phyloP scores from a whole-genome alignment of 2,329 filamentous ascomycete species.

The Pestalotiopsis sp. region DNA sequence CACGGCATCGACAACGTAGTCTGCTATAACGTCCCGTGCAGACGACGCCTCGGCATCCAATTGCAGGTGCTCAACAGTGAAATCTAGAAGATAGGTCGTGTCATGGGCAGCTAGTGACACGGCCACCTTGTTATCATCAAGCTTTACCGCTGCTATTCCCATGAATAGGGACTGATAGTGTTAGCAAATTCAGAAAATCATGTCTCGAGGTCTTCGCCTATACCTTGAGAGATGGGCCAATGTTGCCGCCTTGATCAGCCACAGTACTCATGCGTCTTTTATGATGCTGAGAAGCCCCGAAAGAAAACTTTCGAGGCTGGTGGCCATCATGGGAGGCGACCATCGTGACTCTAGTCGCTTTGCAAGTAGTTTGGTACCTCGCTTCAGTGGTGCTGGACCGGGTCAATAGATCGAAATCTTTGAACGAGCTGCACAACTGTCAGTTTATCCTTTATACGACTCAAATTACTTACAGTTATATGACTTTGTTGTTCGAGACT shows the following conservation, averaged over 20 bases:
- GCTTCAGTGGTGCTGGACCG: background rate
- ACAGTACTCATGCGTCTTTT: conserved; percentile 49
- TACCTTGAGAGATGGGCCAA: conserved; percentile 50
- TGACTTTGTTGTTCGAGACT: no score
- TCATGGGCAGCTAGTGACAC: conserved; percentile 74
- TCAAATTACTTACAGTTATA: no score
- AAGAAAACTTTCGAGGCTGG: conserved; percentile 43
- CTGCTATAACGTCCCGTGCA: conserved; percentile 52
- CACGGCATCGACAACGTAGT: conserved; percentile 61
- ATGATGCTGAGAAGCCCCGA: conserved; percentile 46
- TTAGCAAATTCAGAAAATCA: background rate
- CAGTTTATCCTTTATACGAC: no score
- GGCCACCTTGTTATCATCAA: conserved; percentile 53
- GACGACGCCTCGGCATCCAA: conserved; percentile 40
- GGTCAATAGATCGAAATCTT: no score
- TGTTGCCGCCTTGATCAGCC: conserved; percentile 43
- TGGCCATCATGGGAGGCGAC: conserved; percentile 7
- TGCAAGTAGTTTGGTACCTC: background rate
- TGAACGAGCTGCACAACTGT: no score
- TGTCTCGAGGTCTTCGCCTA: background rate
- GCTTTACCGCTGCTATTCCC: conserved; percentile 61
- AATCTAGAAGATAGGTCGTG: conserved; percentile 75
- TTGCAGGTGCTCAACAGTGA: conserved; percentile 62
- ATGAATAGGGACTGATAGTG: conserved; percentile 58
- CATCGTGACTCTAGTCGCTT: background rate